phyloP scores from a whole-genome alignment of 2,329 filamentous ascomycete genomes.

The Venturia nashicola region DNA sequence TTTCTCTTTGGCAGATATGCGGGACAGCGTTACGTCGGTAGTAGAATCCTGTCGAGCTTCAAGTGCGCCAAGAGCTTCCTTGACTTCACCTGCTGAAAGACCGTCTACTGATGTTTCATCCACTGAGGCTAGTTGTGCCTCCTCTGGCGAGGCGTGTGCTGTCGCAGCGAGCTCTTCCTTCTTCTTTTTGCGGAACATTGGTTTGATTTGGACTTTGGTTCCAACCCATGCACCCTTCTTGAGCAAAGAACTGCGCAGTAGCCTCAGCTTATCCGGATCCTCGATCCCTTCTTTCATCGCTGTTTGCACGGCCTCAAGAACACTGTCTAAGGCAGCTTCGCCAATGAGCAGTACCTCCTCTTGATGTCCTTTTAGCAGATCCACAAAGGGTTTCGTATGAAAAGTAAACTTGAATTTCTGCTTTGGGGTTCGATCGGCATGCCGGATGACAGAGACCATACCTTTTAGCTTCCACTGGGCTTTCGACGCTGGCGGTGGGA shows the following conservation, averaged over 20 bases:
- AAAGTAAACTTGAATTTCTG: constrained; percentile 99
- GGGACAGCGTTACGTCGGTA: constrained; percentile 48
- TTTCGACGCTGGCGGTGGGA: constrained; percentile 51
- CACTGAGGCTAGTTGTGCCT: background rate
- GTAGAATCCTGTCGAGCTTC: constrained; percentile 6
- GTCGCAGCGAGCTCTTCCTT: constrained; percentile 3
- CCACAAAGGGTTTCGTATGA: constrained; percentile 90
- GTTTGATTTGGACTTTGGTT: constrained; percentile 98
- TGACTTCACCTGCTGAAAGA: background rate
- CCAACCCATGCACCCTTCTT: constrained; percentile 92
- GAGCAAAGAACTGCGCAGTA: constrained; percentile 73
- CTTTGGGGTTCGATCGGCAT: constrained; percentile 94
- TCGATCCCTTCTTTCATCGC: constrained; percentile 72
- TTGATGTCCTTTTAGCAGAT: constrained; percentile 85
- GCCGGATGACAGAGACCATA: constrained; percentile 89
- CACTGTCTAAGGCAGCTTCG: constrained; percentile 76
- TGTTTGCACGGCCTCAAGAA: constrained; percentile 73
- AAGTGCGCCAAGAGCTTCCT: background rate
- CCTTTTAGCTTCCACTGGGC: constrained; percentile 98
- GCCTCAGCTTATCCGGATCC: constrained; percentile 73
- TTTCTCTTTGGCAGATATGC: constrained; percentile 87
- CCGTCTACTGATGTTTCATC: background rate
- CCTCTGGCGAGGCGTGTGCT: background rate
- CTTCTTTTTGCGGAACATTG: constrained; percentile 74
- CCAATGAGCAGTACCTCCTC: constrained; percentile 93